Evolutionary conservation across 78 protist genomes (phyloP).

Genomic region (Pigoraptor vietnamica): DNA sequence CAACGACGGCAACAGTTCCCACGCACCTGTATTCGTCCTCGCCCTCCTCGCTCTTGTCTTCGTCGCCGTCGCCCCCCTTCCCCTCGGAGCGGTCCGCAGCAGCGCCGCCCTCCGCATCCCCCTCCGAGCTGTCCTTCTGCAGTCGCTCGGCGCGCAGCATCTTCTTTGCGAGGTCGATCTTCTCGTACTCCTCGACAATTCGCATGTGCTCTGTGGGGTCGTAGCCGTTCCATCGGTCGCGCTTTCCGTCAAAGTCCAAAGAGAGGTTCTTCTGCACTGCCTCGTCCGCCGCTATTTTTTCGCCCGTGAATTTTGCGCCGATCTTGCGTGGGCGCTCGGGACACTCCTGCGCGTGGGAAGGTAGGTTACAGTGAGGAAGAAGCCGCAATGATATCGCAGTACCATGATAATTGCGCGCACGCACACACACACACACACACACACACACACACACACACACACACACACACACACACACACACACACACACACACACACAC

Average conservation of each 20-base stretch:
- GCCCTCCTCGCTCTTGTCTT: no score
- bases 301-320: constrained; percentile 76
- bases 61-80: neutral
- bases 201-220: constrained; percentile 48
- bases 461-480: no score
- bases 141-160: neutral
- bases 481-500: no score
- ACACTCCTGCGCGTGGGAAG: constrained; percentile 58
- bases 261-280: neutral
- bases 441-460: no score
- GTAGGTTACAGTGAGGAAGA: no score
- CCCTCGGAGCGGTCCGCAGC: neutral
- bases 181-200: neutral
- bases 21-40: constrained; percentile 18
- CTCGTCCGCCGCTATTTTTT: constrained; percentile 77
- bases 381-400: no score
- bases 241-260: constrained; percentile 74
- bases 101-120: neutral
- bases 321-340: constrained; percentile 84
- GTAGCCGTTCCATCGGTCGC: constrained; percentile 87
- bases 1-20: neutral
- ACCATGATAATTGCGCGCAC: no score
- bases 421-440: no score
- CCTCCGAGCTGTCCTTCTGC: neutral
- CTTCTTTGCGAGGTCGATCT: neutral